Percentiles rank a stretch among this genome's conserved stretches.
Evolutionary conservation across 805 yeast genomes (phyloP).

Genomic region (Yarrowia bubula): DNA sequence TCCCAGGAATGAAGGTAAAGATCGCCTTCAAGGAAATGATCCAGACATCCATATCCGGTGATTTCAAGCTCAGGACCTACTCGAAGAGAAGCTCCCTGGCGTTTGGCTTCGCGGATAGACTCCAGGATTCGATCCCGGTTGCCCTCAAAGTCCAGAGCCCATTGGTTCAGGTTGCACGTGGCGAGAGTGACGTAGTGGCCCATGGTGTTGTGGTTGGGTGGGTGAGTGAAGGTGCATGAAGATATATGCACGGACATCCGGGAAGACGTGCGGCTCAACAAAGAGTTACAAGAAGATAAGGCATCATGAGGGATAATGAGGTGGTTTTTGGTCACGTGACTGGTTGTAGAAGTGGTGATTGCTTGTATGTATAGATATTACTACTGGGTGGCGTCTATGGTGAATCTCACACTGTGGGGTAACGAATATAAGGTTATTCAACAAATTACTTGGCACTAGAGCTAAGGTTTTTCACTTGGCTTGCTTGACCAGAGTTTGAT

Average conservation of each 20-base stretch:
- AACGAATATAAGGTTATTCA: background rate
- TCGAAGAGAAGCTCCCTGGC: constrained; percentile 70
- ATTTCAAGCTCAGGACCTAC: constrained; percentile 97
- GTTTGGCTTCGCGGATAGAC: constrained; percentile 75
- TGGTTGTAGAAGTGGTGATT: too few species aligned
- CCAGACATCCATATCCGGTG: constrained; percentile 72
- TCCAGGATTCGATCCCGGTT: constrained; percentile 86
- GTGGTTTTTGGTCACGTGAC: too few species aligned
- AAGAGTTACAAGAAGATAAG: background rate
- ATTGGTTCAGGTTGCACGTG: constrained; percentile 93
- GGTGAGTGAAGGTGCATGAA: background rate
- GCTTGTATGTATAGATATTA: too few species aligned
- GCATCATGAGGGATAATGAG: background rate
- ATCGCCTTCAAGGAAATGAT: constrained; percentile 90
- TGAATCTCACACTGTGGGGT: background rate
- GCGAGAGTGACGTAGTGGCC: constrained; percentile 86
- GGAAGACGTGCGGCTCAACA: constrained; percentile 7
- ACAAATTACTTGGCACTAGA: background rate
- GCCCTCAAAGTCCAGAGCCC: constrained; percentile 98
- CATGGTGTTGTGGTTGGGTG: constrained; percentile 46
- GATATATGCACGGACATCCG: background rate
- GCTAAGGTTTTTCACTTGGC: too few species aligned
- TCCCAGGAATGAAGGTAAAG: constrained; percentile 92
- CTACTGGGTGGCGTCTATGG: too few species aligned
- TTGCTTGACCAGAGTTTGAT: too few species aligned